Evolutionary conservation across 306 rosid species (phyloP), one percentile per base, ranked within the genome.

Genomic region (Cyclanthera cordifolia): DNA sequence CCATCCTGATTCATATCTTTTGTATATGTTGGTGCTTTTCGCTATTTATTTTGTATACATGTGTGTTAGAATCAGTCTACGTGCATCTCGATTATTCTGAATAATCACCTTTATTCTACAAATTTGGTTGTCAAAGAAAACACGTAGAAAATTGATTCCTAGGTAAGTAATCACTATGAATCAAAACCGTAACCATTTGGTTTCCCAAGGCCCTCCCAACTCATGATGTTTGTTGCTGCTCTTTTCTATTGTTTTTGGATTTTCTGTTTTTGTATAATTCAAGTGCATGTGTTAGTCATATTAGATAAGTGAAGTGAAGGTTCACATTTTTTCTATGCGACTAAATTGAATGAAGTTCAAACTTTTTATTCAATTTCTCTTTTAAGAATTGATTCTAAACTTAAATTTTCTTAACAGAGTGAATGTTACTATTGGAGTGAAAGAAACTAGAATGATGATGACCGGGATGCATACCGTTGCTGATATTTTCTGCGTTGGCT

Each of bases 401-500:
- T 61, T 47, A 41, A 5, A 28, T 78, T 70, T 68, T 8, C 77
- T 80, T 79, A 75, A 79, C 83, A 91, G 97, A 48, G 89, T 83
- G 84, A 91, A 91, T 24, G 77, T 86, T 50, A 43, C 89, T 68
- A 41, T 79, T 41, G 96, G 97, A 8, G 95, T 77, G 83, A 85
- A 50, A 53, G 97, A 86, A 80, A 90, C 85, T 45, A 86, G 97
- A 61, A 0, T 5, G 70, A 91, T 91, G 97, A 83, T 78, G 73
- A 91, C 91, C 4, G 95, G 97, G 41, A 45, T 85, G 86, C 97
- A 91, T 80, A 84, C 89, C 0, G 97, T 91, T 51, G 94, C 85
- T 43, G 97, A 91, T 88, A 86, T 91, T 58, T 91, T 86, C 85
- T 91, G 97, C 49, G 91, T 91, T 15, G 96, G 94, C 14, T 91